Evolutionary conservation across 2,329 filamentous ascomycete genomes (phyloP), one percentile per base, ranked within the genome.

Genomic region (Talaromyces islandicus): DNA sequence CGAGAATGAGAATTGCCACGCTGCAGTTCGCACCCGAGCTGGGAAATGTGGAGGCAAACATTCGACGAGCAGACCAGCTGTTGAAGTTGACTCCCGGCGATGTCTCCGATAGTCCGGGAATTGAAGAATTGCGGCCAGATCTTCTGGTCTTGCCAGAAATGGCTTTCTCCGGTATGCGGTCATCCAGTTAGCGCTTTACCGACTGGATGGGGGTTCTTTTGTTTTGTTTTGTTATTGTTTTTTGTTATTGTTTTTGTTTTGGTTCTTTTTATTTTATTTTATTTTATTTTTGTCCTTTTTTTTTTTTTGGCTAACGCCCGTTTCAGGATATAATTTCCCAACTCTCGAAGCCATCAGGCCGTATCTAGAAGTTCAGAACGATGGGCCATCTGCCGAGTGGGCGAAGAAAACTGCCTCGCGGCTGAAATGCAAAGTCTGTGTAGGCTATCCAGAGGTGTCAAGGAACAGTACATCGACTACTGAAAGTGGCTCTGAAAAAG

Each of bases 61-160:
- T 81, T 58, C 68, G 66, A 46, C 70, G 70, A 35, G 78, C 77
- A 19, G 72, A 80, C 66, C 70, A 69, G 27, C 60, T 81, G 41
- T 66, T 81, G n/a, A 70, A 73, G 56, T 64, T 67, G 17, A 35
- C n/a, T 9, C 29, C 46, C 19, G 24, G 24, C 4, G 29, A 57
- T 12, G 21, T 48, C 35, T 32, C 35, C 25, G 30, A 55, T 51
- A 25, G 19, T 2, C 54, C 64, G 24, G 68, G 62, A 14, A 58
- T 69, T 5, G 66, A 71, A 46, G 61, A 60, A 7, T 56, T 74
- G 56, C 67, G 67, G 51, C 69, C 85, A 30, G 83, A 86, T 68
- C 75, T 87, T 63, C 75, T 88, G 27, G 79, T 88, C 3, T 72
- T 88, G 50, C 84, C 85, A 0, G 85, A 88, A 71, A 73, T 88